Conservation (phyloP, 345 rosid genomes). For the Diplotaxis tenuifolia region DNA sequence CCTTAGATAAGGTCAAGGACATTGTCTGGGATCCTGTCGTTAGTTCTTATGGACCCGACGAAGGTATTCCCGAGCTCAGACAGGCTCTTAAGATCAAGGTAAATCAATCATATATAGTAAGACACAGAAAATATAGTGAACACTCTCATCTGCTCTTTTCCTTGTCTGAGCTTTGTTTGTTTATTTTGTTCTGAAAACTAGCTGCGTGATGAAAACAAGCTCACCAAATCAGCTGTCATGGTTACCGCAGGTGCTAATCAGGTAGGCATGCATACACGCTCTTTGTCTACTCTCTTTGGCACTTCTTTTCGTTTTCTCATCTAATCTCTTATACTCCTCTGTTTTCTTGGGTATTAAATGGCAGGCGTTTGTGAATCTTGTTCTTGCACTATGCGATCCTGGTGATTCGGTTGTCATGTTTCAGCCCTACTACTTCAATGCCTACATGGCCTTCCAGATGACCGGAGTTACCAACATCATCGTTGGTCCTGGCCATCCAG, state of each 20-base stretch:
- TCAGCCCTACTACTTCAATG: conserved; percentile 95
- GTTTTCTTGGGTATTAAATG: background rate
- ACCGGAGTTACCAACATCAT: conserved; percentile 82
- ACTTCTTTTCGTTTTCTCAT: background rate
- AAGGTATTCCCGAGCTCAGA: conserved; percentile 77
- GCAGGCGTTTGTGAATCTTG: conserved; percentile 94
- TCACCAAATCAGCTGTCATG: conserved; percentile 75
- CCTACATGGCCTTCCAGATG: conserved; percentile 99
- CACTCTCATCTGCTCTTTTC: no score
- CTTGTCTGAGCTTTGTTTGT: background rate
- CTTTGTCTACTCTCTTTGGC: conserved; percentile 19
- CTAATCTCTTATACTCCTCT: background rate
- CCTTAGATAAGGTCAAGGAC: conserved; percentile 75
- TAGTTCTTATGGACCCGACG: conserved; percentile 89
- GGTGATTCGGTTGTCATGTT: conserved; percentile 94
- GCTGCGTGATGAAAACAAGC: conserved; percentile 70
- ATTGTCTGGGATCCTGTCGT: conserved; percentile 69
- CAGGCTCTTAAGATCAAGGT: conserved; percentile 70
- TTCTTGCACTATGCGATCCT: conserved; percentile 75
- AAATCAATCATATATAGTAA: conserved; percentile 10
- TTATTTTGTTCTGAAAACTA: conserved; percentile 38
- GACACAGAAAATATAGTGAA: background rate
- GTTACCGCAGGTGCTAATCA: conserved; percentile 99
- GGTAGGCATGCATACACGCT: no score
- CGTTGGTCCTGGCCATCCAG: conserved; percentile 72